Base-by-base conservation (phyloP, 768 basidiomycete genomes). In the Kwoniella botswanensis region DNA sequence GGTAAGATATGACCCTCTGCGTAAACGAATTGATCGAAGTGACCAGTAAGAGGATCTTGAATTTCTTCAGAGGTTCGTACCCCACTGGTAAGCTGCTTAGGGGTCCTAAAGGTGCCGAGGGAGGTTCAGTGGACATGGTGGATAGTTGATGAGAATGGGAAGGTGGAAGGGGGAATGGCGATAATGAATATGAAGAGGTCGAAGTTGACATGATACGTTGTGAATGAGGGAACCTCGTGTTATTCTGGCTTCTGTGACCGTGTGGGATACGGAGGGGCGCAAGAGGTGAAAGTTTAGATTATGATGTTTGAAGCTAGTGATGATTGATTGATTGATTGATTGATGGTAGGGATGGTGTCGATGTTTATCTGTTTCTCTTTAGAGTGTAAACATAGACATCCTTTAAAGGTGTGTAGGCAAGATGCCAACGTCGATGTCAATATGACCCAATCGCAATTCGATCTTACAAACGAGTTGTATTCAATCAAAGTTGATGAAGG, bases 21-120 rank as follows among this genome's bases (percentile, higher is more conserved):
- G 78, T 68, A 64, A 79, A 75, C 24, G 78, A 79, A 69, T 81
- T 81, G 72, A 79, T 71, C 21, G 78, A 71, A 15, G 80, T 76
- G 17, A 69, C 61, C 15, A 81, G 68, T 44, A 81, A 65, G 24
- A 81, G 66, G 68, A 81, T 69, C 12, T 71, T 65, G 63, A 67
- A 63, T 7, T 68, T 42, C 42, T 70, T 63, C 35, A 76, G 68
- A 61, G 65, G 65, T 43, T 53, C 53, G 15, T 22, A 18, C 53
- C 55, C 29, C 22, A 54, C 18, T 3, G 76, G 76, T 15, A 76
- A 62, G 22, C 68, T 22, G 7, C 68, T n/a, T 18, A 71, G 58
- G n/a, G 72, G 73, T 26, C 76, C 69, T 24, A 76, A 68, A 21
- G 76, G 76, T 0, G 73, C 35, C 42, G 66, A 61, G 6, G 59